These are phyloP conservation scores for Macrocystidia cucumis DNA, from an alignment of 1,284 basidiomycete genomes.

Conservation along the genomic window DNA sequence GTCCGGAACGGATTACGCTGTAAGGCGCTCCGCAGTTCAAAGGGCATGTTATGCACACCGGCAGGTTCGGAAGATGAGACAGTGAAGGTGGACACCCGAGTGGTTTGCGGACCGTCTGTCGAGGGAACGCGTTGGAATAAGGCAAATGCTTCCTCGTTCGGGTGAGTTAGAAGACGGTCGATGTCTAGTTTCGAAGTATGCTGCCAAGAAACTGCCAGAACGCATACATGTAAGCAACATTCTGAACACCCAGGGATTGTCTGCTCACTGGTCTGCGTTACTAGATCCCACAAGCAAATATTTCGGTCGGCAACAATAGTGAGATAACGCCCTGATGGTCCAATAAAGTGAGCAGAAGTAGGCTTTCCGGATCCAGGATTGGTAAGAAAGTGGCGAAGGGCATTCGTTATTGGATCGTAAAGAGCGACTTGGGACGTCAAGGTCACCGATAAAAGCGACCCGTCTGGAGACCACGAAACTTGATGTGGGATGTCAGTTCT, in stretches of 20 bases:
- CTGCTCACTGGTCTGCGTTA: conserved; percentile 67
- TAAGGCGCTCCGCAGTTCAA: conserved; percentile 43
- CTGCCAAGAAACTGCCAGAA: conserved; percentile 52
- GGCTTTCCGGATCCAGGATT: conserved; percentile 42
- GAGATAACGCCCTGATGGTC: conserved; percentile 54
- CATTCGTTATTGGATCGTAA: conserved; percentile 69
- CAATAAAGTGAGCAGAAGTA: conserved; percentile 55
- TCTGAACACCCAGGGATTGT: no score
- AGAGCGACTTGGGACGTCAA: conserved; percentile 67
- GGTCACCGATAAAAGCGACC: conserved; percentile 77
- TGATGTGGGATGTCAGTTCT: conserved; percentile 61
- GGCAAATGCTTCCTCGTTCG: conserved; percentile 47
- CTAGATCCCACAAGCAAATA: conserved; percentile 76
- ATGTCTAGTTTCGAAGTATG: conserved; percentile 29
- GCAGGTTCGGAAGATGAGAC: conserved; percentile 35
- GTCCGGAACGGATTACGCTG: conserved; percentile 34
- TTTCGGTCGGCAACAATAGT: conserved; percentile 44
- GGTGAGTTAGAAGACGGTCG: conserved; percentile 46
- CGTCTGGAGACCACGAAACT: conserved; percentile 80
- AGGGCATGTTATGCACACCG: conserved; percentile 44
- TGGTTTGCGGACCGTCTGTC: conserved; percentile 22
- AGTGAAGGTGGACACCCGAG: conserved; percentile 41
- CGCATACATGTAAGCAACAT: background rate
- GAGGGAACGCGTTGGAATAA: conserved; percentile 36
- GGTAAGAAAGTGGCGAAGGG: conserved; percentile 59